Evolutionary conservation across 2,329 filamentous ascomycete genomes (phyloP).

Genomic region (Phialophora verrucosa): DNA sequence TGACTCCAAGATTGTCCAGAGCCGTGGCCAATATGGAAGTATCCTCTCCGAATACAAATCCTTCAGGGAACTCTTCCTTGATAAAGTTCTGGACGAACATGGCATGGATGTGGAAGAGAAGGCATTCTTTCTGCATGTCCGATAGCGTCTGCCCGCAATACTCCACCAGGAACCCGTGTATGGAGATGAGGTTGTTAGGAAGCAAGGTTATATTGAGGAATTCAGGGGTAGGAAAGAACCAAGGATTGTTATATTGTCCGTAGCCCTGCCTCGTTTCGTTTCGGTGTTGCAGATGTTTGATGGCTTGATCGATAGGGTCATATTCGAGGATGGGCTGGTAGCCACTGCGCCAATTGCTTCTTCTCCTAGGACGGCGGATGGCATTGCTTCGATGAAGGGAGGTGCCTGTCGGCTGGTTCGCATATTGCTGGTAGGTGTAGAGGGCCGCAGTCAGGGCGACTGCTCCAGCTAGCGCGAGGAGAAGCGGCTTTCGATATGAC

Average conservation of each 20-base stretch:
- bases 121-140: constrained; percentile 20
- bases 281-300: constrained; percentile 26
- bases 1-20: constrained; percentile 20
- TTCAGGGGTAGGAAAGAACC: constrained; percentile 26
- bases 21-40: constrained; percentile 22
- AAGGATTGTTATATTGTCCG: constrained; percentile 37
- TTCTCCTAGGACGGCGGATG: constrained; percentile 33
- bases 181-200: constrained; percentile 30
- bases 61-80: constrained; percentile 34
- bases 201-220: constrained; percentile 26
- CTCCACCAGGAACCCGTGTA: constrained; percentile 25
- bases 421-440: constrained; percentile 29
- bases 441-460: constrained; percentile 30
- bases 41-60: constrained; percentile 36
- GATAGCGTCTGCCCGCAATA: constrained; percentile 19
- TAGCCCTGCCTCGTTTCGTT: constrained; percentile 30
- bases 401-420: background rate
- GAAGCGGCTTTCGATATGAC: constrained; percentile 31
- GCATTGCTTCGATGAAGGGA: constrained; percentile 40
- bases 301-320: constrained; percentile 31
- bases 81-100: constrained; percentile 37
- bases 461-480: constrained; percentile 31
- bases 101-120: constrained; percentile 34
- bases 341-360: constrained; percentile 30
- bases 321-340: constrained; percentile 27